phyloP scores from a whole-genome alignment of 345 rosid genomes.

The Citrus trifoliata region DNA sequence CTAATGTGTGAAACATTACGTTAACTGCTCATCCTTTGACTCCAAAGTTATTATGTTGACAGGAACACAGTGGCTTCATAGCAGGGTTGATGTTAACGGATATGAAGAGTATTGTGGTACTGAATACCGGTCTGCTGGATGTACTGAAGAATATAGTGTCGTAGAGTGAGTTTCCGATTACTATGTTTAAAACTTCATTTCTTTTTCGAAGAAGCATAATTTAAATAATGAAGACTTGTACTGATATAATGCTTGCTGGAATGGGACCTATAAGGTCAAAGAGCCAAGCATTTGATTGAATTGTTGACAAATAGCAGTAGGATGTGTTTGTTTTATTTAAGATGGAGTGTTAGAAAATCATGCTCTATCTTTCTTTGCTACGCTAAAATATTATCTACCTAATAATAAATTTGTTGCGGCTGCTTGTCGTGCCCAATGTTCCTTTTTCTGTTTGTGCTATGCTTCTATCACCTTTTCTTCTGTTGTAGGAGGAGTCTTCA shows the following conservation, averaged over 20 bases:
- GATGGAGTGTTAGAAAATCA: neutral
- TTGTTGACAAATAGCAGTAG: neutral
- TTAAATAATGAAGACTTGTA: neutral
- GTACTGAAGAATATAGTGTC: constrained; percentile 72
- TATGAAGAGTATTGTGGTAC: constrained; percentile 87
- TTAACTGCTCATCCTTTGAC: neutral
- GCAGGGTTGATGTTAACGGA: constrained; percentile 75
- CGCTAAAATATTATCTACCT: neutral
- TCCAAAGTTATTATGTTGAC: neutral
- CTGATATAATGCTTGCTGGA: neutral
- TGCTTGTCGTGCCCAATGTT: neutral
- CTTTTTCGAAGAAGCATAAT: neutral
- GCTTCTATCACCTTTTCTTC: neutral
- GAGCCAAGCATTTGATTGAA: neutral
- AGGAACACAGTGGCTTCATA: constrained; percentile 91
- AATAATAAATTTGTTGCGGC: neutral
- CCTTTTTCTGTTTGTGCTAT: neutral
- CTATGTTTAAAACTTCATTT: neutral
- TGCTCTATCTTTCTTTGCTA: neutral
- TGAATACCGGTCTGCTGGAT: constrained; percentile 92
- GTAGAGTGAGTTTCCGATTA: constrained; percentile 50
- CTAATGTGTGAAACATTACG: neutral
- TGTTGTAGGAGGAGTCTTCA: constrained; percentile 62
- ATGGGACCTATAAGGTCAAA: neutral
- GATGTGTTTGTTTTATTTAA: neutral